phyloP scores from a whole-genome alignment of 169 alveolate species.

The Plasmodium vinckei region DNA sequence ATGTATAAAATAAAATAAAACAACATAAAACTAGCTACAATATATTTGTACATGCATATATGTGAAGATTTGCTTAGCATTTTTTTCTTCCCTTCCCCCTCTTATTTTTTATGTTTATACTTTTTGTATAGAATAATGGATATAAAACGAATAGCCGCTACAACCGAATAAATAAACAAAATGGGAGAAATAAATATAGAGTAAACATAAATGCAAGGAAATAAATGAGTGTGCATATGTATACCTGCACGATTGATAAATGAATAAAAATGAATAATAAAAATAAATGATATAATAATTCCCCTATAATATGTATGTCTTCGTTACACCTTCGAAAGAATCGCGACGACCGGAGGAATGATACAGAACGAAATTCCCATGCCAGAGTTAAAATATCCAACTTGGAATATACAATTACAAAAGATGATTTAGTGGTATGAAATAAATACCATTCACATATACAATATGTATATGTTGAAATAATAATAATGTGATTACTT shows the following conservation, averaged over 20 bases:
- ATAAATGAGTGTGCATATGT: not conserved
- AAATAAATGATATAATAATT: not conserved
- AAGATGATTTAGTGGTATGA: conserved; percentile 65
- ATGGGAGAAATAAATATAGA: conserved; percentile 9
- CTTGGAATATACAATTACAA: conserved; percentile 61
- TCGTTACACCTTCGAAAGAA: conserved; percentile 13
- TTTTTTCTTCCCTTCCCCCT: not conserved
- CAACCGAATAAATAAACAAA: conserved; percentile 44
- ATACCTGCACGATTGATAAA: not conserved
- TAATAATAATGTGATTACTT: too few relatives aligned
- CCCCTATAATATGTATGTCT: not conserved
- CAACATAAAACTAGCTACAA: not conserved
- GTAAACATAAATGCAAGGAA: conserved; percentile 9
- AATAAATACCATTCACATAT: not conserved
- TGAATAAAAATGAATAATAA: not conserved
- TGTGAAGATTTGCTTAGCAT: too few relatives aligned
- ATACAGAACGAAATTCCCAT: conserved; percentile 11
- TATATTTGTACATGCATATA: too few relatives aligned
- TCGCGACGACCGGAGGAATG: conserved; percentile 17
- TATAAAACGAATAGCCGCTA: conserved; percentile 32
- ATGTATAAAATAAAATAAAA: conserved; percentile 16
- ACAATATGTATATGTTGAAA: not conserved
- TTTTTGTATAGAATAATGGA: conserved; percentile 23
- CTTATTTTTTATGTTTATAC: conserved; percentile 1
- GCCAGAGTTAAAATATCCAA: conserved; percentile 57